These are phyloP conservation scores for Blastosporella zonata DNA, from an alignment of 1,284 basidiomycete species.

Conservation along the genomic window DNA sequence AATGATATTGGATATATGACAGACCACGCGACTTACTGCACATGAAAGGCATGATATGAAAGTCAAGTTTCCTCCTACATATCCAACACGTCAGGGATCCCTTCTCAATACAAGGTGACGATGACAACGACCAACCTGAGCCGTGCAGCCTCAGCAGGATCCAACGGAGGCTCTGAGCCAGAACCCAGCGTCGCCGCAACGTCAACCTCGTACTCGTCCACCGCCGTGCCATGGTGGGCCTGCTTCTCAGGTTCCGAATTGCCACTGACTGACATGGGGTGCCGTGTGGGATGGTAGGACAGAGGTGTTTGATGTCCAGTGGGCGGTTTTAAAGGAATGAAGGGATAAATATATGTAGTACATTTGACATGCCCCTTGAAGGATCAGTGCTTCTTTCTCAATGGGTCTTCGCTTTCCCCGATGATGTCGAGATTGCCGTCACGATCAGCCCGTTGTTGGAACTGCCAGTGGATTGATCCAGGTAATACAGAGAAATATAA, in stretches of 20 bases:
- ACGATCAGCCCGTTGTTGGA: conserved; percentile 1
- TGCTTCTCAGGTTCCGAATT: conserved; percentile 36
- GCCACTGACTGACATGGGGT: conserved; percentile 33
- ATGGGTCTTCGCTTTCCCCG: conserved; percentile 9
- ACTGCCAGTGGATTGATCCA: background rate
- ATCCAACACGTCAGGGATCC: background rate
- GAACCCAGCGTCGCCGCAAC: conserved; percentile 40
- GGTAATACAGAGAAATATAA: no score
- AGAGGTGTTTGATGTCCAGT: background rate
- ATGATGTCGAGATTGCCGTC: conserved; percentile 16
- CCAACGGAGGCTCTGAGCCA: conserved; percentile 34
- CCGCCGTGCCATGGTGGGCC: conserved; percentile 20
- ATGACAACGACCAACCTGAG: conserved; percentile 32
- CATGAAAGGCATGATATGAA: conserved; percentile 74
- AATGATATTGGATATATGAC: background rate
- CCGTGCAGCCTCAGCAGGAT: conserved; percentile 37
- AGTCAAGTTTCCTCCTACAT: conserved; percentile 66
- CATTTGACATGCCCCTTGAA: background rate
- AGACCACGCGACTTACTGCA: conserved; percentile 51
- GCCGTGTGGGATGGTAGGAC: background rate
- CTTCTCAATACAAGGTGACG: background rate
- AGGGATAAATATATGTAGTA: background rate
- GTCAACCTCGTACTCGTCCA: conserved; percentile 39
- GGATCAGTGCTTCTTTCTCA: background rate
- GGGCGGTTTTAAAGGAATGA: background rate